Evolutionary conservation across 306 rosid genomes (phyloP).

Genomic region (Rosa multiflora): DNA sequence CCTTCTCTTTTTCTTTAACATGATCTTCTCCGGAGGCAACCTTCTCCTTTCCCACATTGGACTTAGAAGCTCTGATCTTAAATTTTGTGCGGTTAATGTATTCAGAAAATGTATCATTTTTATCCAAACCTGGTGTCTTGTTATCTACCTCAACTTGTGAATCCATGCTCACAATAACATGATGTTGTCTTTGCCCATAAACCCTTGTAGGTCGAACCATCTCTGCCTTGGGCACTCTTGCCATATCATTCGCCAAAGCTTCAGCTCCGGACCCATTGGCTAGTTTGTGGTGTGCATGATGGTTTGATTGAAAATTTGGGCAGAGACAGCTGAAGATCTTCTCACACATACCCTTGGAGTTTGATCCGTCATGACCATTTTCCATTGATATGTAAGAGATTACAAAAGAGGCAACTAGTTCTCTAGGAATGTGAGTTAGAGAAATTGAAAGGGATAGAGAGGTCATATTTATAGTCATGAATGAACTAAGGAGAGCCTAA

Average conservation of each 20-base stretch:
- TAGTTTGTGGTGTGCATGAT: constrained; percentile 4
- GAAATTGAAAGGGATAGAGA: neutral
- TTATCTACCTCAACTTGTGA: neutral
- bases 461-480: constrained; percentile 17
- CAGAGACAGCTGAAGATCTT: constrained; percentile 21
- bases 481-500: neutral
- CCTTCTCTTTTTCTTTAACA: constrained; percentile 14
- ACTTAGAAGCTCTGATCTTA: constrained; percentile 23
- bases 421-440: neutral
- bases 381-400: constrained; percentile 19
- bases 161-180: neutral
- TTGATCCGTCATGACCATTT: constrained; percentile 3
- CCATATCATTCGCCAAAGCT: neutral
- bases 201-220: neutral
- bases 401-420: neutral
- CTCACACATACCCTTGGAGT: constrained; percentile 16
- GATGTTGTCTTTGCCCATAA: neutral
- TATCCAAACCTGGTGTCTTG: constrained; percentile 5
- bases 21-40: constrained; percentile 13
- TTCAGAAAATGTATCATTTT: constrained; percentile 25
- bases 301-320: neutral
- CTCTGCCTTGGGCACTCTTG: neutral
- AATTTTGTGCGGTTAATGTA: constrained; percentile 16
- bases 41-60: constrained; percentile 20
- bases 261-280: neutral